Base-by-base conservation (phyloP, 805 yeast genomes). In the Saturnispora mendoncae region DNA sequence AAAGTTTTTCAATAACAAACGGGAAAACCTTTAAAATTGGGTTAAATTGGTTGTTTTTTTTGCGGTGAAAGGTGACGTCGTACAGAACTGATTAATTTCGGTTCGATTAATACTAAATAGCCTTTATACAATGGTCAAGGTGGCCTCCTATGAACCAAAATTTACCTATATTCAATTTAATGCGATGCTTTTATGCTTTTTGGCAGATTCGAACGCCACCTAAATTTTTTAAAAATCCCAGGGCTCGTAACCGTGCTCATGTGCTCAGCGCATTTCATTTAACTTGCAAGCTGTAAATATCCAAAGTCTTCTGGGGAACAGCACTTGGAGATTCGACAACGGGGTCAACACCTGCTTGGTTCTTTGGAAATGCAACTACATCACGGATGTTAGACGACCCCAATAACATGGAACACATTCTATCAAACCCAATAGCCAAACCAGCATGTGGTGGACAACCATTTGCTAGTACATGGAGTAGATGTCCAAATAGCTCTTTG, bases 401-500 rank as follows among this genome's bases (percentile, higher is more conserved):
- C n/a, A 80, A 60, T 25, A 90, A 57, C 90, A 90, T 86, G 0
- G 98, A 92, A 52, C 94, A 79, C 68, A 92, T 66, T 47, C 99
- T 67, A 58, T 92, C 99, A 51, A 92, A 84, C 0, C 98, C 99
- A 27, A 92, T 68, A 0, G 98, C 99, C 29, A 92, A 67, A 0
- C 99, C 99, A 2, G 97, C 96, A 62, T 92, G 99, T 1, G 99
- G 99, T 1, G 99, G 99, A 54, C 97, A 86, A 1, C 98, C 98
- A 64, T 83, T 76, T 19, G 74, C 75, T 42, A 92, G 73, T 0
- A 96, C 96, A 31, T 69, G 66, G 25, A 92, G 66, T 31, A 92
- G 66, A 61, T 92, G 99, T 0, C 95, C 94, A 65, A 92, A 92
- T 7, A 86, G 64, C 27, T 58, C 55, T 34, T 78, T 69, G 21